These are phyloP conservation scores for Durusdinium trenchii DNA, from an alignment of 73 alveolate species.

Conservation along the genomic window DNA sequence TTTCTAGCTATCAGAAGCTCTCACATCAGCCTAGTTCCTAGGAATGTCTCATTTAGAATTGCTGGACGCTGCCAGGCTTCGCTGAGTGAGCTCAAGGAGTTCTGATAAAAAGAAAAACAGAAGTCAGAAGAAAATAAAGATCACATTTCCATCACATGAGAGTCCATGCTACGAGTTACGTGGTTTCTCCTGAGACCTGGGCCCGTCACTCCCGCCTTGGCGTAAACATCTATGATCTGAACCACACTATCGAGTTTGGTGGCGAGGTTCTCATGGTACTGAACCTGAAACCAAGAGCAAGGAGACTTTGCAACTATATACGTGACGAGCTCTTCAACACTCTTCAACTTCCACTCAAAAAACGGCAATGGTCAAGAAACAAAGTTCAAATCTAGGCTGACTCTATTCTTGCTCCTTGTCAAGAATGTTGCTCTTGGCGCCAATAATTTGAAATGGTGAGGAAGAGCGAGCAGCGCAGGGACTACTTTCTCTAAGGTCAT, in stretches of 20 bases:
- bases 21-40: too few relatives aligned
- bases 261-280: constrained; percentile 74
- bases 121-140: too few relatives aligned
- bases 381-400: too few relatives aligned
- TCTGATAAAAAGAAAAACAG: too few relatives aligned
- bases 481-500: not conserved
- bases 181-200: not conserved
- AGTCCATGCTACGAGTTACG: not conserved
- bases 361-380: too few relatives aligned
- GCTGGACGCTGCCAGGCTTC: too few relatives aligned
- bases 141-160: not conserved
- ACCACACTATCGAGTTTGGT: constrained; percentile 49
- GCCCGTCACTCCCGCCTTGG: not conserved
- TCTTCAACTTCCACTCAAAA: too few relatives aligned
- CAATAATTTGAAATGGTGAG: not conserved
- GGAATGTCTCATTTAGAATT: too few relatives aligned
- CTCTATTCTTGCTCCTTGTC: not conserved
- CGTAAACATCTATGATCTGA: constrained; percentile 27
- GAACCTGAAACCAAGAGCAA: constrained; percentile 11
- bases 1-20: not conserved
- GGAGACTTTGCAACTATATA: too few relatives aligned
- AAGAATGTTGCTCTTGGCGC: not conserved
- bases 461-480: not conserved
- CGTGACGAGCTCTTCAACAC: too few relatives aligned
- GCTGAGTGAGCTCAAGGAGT: too few relatives aligned